Evolutionary conservation across 192 early-diverging fungal genomes (phyloP).

Genomic region (Backusella liffmaniae): DNA sequence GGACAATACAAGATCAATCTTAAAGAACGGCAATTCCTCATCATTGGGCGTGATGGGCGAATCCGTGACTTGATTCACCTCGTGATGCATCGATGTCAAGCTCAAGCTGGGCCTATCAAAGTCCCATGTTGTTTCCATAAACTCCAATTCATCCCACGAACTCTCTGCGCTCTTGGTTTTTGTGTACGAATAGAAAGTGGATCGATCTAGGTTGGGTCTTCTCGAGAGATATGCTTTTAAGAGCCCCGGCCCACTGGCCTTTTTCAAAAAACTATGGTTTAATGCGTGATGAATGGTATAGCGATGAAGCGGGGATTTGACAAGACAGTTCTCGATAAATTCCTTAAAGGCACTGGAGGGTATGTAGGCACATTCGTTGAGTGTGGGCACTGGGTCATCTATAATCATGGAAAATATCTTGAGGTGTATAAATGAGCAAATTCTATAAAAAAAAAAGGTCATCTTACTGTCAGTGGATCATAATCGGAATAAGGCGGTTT

Average conservation of each 20-base stretch:
- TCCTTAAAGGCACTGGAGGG: constrained; percentile 7
- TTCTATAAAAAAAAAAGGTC: not conserved
- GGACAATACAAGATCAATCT: not conserved
- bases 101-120: not conserved
- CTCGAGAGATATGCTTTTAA: constrained; percentile 12
- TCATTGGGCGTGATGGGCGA: constrained; percentile 22
- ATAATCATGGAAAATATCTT: constrained; percentile 30
- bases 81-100: not conserved
- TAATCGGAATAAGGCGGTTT: constrained; percentile 37
- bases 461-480: constrained; percentile 28
- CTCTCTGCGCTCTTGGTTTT: not conserved
- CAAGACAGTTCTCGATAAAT: constrained; percentile 21
- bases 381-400: constrained; percentile 10
- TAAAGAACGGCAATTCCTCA: not conserved
- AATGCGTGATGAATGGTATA: constrained; percentile 12
- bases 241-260: not conserved
- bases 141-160: constrained; percentile 8
- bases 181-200: not conserved
- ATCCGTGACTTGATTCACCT: constrained; percentile 8
- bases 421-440: not conserved
- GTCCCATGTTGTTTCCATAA: constrained; percentile 12
- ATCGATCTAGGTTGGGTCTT: constrained; percentile 8
- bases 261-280: constrained; percentile 22
- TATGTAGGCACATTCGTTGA: not conserved
- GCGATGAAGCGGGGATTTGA: constrained; percentile 15